Evolutionary conservation across 371 early-diverging fungal genomes (phyloP), one percentile per base, ranked within the genome.

Genomic region (Chytridium lagenaria): DNA sequence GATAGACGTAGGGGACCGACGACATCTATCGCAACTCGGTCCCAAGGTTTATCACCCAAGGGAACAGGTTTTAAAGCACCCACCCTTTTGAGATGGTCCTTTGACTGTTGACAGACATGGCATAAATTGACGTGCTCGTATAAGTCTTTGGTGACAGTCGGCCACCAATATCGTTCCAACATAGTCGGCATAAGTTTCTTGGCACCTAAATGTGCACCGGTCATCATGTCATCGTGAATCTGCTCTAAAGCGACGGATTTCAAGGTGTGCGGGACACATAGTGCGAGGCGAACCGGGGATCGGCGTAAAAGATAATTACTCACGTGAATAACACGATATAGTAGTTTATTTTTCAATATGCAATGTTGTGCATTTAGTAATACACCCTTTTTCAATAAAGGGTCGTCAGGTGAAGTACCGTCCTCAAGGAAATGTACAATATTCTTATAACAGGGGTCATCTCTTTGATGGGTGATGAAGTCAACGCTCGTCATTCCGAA

Each of bases 151-250:
- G 38, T 22, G 7, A 71, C 63, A 1, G 10, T 34, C 44, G 71
- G 71, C 71, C 71, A 51, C 71, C 59, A 37, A 65, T 44, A 44
- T 44, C 38, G 39, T 31, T 71, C 52, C 3, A 71, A 23, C 0
- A 71, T 19, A n/a, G 51, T 65, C 12, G 51, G 51, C 0, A 50
- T 36, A 7, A 52, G 12, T 51, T 65, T 57, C 50, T 57, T 31
- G 38, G 22, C 28, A 34, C 70, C 61, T 31, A 70, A 38, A 59
- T 70, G 70, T 22, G 44, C 44, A 19, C 64, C 65, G 16, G 64
- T 49, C 28, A 63, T 63, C 5, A 71, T 15, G 71, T 71, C 71
- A 31, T 61, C 65, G 63, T 71, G 71, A 34, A 63, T 28, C 15
- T 33, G 49, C 26, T 49, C 28, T 19, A 64, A 44, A 15, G 50